A percentile compares a stretch with the other conserved stretches of the same genome.
Evolutionary conservation across 1,284 basidiomycete species (phyloP).

Genomic region (Rhodotorula sp.): DNA sequence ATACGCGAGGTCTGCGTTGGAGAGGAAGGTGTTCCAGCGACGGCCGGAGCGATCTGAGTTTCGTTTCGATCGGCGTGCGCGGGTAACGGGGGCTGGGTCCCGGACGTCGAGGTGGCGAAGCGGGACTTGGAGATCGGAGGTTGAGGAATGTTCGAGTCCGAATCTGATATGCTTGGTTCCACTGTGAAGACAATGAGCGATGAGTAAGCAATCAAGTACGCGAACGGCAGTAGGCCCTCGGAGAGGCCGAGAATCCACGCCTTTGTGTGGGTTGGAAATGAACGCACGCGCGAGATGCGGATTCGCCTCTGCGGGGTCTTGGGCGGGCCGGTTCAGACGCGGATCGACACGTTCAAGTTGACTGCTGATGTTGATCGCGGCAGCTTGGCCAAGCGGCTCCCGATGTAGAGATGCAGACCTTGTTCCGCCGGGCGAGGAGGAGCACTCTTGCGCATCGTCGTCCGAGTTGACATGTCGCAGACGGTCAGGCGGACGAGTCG

Average conservation of each 20-base stretch:
- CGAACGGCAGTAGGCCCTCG: not conserved
- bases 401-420: slow-evolving; percentile 1
- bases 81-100: not conserved
- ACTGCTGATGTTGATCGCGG: not conserved
- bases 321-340: not conserved
- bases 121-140: slow-evolving; percentile 9
- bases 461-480: not conserved
- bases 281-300: not conserved
- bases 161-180: not conserved
- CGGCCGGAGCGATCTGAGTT: not conserved
- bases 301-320: not conserved
- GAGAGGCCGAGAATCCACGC: not conserved
- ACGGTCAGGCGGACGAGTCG: not conserved
- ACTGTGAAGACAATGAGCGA: not conserved
- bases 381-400: not conserved
- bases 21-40: not conserved
- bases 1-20: slow-evolving; percentile 7
- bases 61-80: slow-evolving; percentile 1
- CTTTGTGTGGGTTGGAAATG: not conserved
- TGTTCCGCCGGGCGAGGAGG: not conserved
- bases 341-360: not conserved
- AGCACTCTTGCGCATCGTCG: not conserved
- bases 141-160: not conserved
- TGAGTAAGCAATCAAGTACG: not conserved
- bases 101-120: slow-evolving; percentile 8